Percentiles rank a stretch among this genome's conserved stretches.
Evolutionary conservation across 2,329 filamentous ascomycete genomes (phyloP).

Genomic region (Apiospora malaysiana): DNA sequence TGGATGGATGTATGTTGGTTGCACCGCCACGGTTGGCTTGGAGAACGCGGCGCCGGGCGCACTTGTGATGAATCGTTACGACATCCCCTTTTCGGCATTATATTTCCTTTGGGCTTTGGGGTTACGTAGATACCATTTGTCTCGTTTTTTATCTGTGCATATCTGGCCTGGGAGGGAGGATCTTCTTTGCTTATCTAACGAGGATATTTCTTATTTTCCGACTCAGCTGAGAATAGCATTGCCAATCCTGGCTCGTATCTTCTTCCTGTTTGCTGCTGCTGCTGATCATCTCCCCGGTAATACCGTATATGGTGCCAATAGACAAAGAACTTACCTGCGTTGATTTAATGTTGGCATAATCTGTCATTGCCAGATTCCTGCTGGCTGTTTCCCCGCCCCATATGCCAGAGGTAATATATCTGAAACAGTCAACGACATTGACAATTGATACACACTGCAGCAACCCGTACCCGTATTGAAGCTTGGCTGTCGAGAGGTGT

Average conservation of each 20-base stretch:
- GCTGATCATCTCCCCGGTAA: neutral
- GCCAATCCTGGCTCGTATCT: neutral
- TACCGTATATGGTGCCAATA: neutral
- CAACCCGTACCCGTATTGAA: too few species aligned
- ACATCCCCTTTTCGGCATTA: neutral
- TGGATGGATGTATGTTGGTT: neutral
- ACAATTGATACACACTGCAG: too few species aligned
- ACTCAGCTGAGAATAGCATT: neutral
- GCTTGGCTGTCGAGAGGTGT: too few species aligned
- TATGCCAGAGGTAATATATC: too few species aligned
- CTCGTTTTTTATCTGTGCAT: conserved; percentile 9
- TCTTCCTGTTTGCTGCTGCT: neutral
- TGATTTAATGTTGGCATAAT: neutral
- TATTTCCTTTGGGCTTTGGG: conserved; percentile 16
- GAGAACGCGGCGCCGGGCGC: neutral
- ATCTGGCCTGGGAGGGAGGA: neutral
- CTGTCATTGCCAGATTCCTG: neutral
- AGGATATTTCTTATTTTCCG: neutral
- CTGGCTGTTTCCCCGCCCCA: neutral
- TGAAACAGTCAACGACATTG: too few species aligned
- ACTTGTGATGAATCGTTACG: conserved; percentile 4
- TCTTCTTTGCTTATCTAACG: neutral
- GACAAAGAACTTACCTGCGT: too few species aligned
- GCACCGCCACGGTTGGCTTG: neutral
- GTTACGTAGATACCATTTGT: conserved; percentile 19